Conservation (phyloP, 108 stramenopile species). For the Stephanodiscus minutulus region DNA sequence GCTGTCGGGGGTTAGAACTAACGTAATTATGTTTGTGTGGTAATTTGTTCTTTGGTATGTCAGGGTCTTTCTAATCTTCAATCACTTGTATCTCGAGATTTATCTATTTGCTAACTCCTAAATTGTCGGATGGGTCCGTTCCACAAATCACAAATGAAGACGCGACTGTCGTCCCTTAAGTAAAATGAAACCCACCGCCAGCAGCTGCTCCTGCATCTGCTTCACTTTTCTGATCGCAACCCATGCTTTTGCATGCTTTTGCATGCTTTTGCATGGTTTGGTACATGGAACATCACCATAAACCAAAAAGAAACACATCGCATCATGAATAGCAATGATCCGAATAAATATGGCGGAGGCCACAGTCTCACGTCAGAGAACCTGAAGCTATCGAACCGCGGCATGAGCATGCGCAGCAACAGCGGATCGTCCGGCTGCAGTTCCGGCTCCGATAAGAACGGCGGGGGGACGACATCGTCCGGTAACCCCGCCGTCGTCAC, state of each 20-base stretch:
- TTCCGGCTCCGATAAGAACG: constrained; percentile 19
- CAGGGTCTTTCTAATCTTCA: too few species aligned
- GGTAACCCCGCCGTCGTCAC: constrained; percentile 18
- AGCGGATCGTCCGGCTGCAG: constrained; percentile 3
- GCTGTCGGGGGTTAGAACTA: too few species aligned
- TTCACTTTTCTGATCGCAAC: background rate
- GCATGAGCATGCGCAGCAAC: constrained; percentile 19
- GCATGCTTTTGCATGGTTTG: background rate
- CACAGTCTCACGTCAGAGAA: background rate
- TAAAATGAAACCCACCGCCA: background rate
- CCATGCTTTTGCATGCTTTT: background rate
- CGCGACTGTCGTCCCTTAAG: background rate
- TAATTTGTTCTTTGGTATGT: too few species aligned
- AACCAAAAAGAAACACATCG: background rate
- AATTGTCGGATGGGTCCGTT: background rate
- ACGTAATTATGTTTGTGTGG: too few species aligned
- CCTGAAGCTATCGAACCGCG: constrained; percentile 6
- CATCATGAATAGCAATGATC: constrained; percentile 6
- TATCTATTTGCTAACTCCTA: too few species aligned
- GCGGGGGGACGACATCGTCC: constrained; percentile 15
- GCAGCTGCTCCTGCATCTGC: constrained; percentile 4
- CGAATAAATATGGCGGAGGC: background rate
- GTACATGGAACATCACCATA: background rate
- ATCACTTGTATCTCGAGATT: too few species aligned
- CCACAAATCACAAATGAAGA: background rate